phyloP scores from a whole-genome alignment of 768 basidiomycete genomes.

The Epithele typhae region DNA sequence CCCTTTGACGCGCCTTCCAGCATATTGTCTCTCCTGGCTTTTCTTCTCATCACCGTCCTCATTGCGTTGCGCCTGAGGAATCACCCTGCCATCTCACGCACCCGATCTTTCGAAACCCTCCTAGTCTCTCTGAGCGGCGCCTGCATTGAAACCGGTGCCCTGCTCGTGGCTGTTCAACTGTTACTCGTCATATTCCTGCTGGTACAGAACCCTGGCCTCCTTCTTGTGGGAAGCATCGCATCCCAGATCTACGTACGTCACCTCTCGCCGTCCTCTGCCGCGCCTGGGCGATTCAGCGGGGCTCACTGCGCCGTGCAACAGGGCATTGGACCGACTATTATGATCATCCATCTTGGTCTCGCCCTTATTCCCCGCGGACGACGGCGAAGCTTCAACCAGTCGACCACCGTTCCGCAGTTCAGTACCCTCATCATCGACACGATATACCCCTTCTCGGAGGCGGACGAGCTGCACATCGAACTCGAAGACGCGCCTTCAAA shows the following conservation, averaged over 20 bases:
- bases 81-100: too few species aligned
- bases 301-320: not conserved
- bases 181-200: conserved; percentile 3
- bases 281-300: too few species aligned
- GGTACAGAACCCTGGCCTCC: conserved; percentile 1
- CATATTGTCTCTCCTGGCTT: conserved; percentile 4
- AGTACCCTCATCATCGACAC: conserved; percentile 9
- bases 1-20: conserved; percentile 5
- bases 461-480: conserved; percentile 4
- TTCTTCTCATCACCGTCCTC: conserved; percentile 3
- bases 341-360: conserved; percentile 12
- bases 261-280: not conserved
- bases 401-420: conserved; percentile 6
- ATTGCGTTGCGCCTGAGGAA: conserved; percentile 7
- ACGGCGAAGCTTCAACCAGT: not conserved
- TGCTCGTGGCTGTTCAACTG: conserved; percentile 4
- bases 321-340: conserved; percentile 13
- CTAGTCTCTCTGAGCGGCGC: not conserved
- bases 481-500: not conserved
- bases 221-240: conserved; percentile 7
- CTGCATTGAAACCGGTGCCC: conserved; percentile 8
- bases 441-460: not conserved
- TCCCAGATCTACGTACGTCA: conserved; percentile 11
- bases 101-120: conserved; percentile 3
- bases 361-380: conserved; percentile 7